Base-by-base conservation (phyloP, 805 yeast species). In the Candida tallmaniae region DNA sequence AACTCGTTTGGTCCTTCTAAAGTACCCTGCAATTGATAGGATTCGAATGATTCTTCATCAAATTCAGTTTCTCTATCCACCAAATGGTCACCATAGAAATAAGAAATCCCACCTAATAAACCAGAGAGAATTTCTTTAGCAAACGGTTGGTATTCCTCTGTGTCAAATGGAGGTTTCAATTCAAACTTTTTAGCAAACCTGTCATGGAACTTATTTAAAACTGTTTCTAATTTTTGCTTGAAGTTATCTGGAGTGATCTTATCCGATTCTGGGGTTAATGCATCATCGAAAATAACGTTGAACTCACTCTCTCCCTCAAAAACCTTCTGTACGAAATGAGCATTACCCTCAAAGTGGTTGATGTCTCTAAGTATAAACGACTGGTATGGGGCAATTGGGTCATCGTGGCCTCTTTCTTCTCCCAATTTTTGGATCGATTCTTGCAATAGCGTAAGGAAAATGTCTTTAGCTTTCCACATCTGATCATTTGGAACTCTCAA, bases 71-170 rank as follows among this genome's bases (percentile, higher is more conserved):
- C 68, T 45, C 95, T 66, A 53, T 89, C 96, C 16, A 93, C 93
- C 32, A 83, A 51, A 32, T 82, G 84, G 34, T 79, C 83, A 22
- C 98, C 97, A 50, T 84, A 69, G 50, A 83, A 83, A 58, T 87
- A 88, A 2, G 95, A 85, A 34, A 93, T 72, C 10, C 97, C 97
- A 14, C 97, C 98, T 37, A 85, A 54, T 28, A 93, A 65, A 36
- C 89, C 90, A 0, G 97, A 83, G 7, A 90, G 51, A 26, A 87
- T 65, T 46, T 85, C 89, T 47, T 83, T 70, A 1, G 88, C 95
- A 61, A 93, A 89, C 6, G 47, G 45, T 19, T 55, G 49, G 47
- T 79, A 68, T 27, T 48, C 48, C 36, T 60, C 47, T 6, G 50
- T 53, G 31, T 70, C 58, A 50, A 74, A 83, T 2, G 89, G 90